Evolutionary conservation across 2,329 filamentous ascomycete genomes (phyloP), one percentile per base, ranked within the genome.

Genomic region (Cladosporium sp.): DNA sequence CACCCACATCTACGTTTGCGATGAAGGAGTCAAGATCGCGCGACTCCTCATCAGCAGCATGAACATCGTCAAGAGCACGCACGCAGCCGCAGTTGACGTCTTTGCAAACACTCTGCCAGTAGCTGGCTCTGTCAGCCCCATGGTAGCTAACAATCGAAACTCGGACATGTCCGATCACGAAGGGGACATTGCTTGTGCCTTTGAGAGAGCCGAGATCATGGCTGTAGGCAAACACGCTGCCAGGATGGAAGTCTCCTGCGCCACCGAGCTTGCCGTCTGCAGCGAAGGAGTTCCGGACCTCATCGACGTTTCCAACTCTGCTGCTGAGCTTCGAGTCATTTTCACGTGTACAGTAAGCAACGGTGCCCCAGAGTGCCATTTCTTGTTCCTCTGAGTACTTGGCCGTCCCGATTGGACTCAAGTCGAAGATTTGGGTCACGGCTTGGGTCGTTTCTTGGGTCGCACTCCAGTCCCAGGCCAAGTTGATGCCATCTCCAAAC

Each of bases 331-430:
- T 72, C 5, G 58, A 63, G 30, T 67, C 58, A 13, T 68, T 71
- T 23, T 74, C 70, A 23, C 72, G 74, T 8, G 79, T 76, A n/a
- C 78, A 79, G 64, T 80, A 76, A 26, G 81, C 75, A 5, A 74
- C 75, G 23, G 78, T 74, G 21, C 80, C 80, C 78, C 79, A 82
- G 8, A 74, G 72, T 26, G 79, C 79, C 76, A 80, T 79, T 39
- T 81, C 76, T 28, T 67, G 65, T n/a, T 72, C 69, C 65, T 81
- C 76, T 4, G 74, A 64, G 70, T 77, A 81, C 4, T 64, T 67
- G 5, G 66, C 63, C 21, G 75, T 72, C 68, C 77, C 72, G 36
- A 76, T 66, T 11, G 76, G 73, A 10, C 68, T 71, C 25, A 80
- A 69, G 8, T 73, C 71, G 62, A 76, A 79, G 51, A 79, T 68